These are phyloP conservation scores for Uronychia setigera DNA, from an alignment of 73 alveolate species.

Conservation along the genomic window DNA sequence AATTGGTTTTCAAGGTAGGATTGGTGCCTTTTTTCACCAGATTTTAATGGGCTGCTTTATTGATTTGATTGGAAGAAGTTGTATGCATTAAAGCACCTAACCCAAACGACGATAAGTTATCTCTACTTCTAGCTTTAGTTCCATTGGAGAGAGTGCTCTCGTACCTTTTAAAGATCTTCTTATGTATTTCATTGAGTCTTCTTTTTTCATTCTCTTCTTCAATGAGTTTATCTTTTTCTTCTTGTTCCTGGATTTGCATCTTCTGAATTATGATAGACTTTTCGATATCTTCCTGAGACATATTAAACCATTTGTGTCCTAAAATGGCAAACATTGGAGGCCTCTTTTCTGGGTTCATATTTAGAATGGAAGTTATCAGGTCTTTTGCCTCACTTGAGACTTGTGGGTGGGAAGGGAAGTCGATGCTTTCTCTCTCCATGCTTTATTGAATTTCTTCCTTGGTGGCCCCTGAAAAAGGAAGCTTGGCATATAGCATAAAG, in stretches of 20 bases:
- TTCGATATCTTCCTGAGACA: background rate
- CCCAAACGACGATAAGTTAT: no score
- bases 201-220: background rate
- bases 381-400: background rate
- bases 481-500: conserved; percentile 44
- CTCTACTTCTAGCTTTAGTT: no score
- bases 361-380: background rate
- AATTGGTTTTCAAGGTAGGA: no score
- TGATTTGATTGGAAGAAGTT: no score
- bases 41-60: no score
- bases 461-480: conserved; percentile 51
- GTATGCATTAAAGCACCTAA: no score
- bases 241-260: background rate
- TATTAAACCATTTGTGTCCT: background rate
- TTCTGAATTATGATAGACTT: background rate
- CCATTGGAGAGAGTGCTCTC: no score
- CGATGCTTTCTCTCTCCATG: background rate
- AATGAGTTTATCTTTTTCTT: background rate
- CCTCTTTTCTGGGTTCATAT: background rate
- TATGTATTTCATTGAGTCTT: background rate
- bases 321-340: background rate
- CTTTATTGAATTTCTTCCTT: background rate
- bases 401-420: background rate
- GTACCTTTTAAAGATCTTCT: background rate
- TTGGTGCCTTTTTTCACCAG: no score